phyloP scores from a whole-genome alignment of 2,329 filamentous ascomycete genomes.

The Monilinia fructicola region DNA sequence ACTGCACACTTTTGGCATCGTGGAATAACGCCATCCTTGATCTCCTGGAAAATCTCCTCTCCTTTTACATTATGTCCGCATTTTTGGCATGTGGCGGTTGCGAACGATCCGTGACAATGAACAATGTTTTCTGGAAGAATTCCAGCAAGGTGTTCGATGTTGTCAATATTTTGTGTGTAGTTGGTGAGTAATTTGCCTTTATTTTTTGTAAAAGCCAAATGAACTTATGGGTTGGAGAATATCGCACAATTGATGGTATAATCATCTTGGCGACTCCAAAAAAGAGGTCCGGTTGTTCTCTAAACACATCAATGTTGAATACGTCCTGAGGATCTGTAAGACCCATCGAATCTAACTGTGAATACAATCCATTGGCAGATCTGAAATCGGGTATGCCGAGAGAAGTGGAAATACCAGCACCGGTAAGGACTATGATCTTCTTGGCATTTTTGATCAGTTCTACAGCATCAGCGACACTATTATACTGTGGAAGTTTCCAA shows the following conservation, averaged over 20 bases:
- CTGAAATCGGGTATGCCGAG: constrained; percentile 97
- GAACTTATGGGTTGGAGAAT: constrained; percentile 91
- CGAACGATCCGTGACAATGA: constrained; percentile 96
- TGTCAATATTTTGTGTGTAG: constrained; percentile 99
- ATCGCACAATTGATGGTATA: constrained; percentile 74
- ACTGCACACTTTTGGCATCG: constrained; percentile 71
- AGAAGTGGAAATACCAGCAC: constrained; percentile 94
- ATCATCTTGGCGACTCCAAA: constrained; percentile 91
- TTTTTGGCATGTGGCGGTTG: constrained; percentile 83
- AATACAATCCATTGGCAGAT: constrained; percentile 88
- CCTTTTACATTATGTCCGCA: constrained; percentile 75
- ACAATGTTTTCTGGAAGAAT: constrained; percentile 79
- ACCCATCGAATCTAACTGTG: constrained; percentile 76
- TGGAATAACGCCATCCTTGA: constrained; percentile 73
- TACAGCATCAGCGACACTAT: constrained; percentile 85
- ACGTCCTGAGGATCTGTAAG: constrained; percentile 84
- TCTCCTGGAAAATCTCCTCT: constrained; percentile 74
- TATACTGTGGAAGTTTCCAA: constrained; percentile 75
- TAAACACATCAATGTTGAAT: constrained; percentile 87
- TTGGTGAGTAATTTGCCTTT: constrained; percentile 90
- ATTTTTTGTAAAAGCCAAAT: constrained; percentile 85
- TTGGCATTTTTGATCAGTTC: constrained; percentile 67
- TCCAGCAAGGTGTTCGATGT: constrained; percentile 84
- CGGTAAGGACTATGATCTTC: constrained; percentile 92
- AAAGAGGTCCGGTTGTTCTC: constrained; percentile 83